Conservation (phyloP, 176 grass and related monocot species). For the Aegilops sharonensis region DNA sequence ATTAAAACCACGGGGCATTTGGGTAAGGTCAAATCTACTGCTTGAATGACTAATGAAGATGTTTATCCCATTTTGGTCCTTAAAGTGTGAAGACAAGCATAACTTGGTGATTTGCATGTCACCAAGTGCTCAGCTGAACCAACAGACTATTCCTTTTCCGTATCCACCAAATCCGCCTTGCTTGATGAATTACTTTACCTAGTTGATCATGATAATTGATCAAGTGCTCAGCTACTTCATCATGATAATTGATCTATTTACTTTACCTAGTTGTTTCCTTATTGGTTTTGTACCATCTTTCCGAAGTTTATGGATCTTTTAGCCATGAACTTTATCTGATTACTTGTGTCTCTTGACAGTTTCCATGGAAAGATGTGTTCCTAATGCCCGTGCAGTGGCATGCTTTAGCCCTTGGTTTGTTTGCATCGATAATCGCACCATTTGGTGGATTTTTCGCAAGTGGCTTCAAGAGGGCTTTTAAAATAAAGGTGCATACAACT, state of each 20-base stretch:
- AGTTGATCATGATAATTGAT: not conserved
- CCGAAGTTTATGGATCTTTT: conserved; percentile 3
- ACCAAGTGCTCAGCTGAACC: not conserved
- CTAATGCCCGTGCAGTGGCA: conserved; percentile 95
- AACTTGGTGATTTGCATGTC: not conserved
- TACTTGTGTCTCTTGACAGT: conserved; percentile 50
- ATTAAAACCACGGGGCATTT: not conserved
- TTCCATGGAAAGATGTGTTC: conserved; percentile 77
- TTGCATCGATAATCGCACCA: conserved; percentile 98
- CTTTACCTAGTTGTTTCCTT: not conserved
- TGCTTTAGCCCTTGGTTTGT: conserved; percentile 91
- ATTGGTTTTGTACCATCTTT: not conserved
- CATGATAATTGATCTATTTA: not conserved
- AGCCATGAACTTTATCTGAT: not conserved
- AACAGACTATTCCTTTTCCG: not conserved
- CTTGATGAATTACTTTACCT: not conserved
- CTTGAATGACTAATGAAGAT: not conserved
- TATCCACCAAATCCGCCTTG: not conserved
- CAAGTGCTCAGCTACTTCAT: not conserved
- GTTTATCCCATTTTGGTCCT: not conserved
- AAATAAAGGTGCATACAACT: conserved; percentile 68
- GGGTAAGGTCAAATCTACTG: not conserved
- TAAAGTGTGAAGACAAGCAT: not conserved
- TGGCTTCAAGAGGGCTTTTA: conserved; percentile 96
- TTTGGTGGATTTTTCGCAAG: conserved; percentile 99